Evolutionary conservation across 129 eudicot species (phyloP), one percentile per base, ranked within the genome.

Genomic region (Smallanthus sonchifolius): DNA sequence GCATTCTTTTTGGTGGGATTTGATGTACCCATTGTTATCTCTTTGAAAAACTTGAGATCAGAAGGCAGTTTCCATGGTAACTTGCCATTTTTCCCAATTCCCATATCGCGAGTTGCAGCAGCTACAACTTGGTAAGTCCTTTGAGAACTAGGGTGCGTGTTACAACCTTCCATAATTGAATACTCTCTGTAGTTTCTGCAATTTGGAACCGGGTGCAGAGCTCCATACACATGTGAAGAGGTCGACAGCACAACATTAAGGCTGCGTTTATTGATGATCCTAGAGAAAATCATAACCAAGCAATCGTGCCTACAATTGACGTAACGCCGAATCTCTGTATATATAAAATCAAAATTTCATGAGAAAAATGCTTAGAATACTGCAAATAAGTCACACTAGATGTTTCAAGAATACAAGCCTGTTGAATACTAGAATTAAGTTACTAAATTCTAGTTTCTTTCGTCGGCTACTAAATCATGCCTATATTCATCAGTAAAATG

Each of bases 41-140:
- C 85, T 77, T 87, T 87, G 75, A 91, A 91, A 70, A 77, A 91
- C 48, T 85, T 87, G 30, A 91, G 87, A 74, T 91, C 97, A 7
- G 91, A 80, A 38, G 97, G 94, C 80, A 91, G 67, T 39, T 59
- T 85, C 97, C 97, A 91, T 10, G 97, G 97, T 59, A 87, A 83
- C 43, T 83, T 91, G 64, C 94, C 97, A 48, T 87, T 83, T 79
- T 85, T 85, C 37, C 93, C 93, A 36, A 90, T 90, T 35, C 96
- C 93, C 89, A 90, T 81, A 32, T 79, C 81, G 24, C 69, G 78
- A 52, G 96, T 90, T 66, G 96, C 96, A 90, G 96, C 96, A 16
- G 87, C 93, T 37, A 90, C 93, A 67, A 90, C 88, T 68, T 87
- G 93, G 81, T 87, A 87, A 16, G 80, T 90, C 76, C 87, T 82